A percentile compares a stretch with the other conserved stretches of the same genome.
These are phyloP conservation scores for Boletus eberwhitei DNA, from an alignment of 768 basidiomycete species.

Conservation along the genomic window DNA sequence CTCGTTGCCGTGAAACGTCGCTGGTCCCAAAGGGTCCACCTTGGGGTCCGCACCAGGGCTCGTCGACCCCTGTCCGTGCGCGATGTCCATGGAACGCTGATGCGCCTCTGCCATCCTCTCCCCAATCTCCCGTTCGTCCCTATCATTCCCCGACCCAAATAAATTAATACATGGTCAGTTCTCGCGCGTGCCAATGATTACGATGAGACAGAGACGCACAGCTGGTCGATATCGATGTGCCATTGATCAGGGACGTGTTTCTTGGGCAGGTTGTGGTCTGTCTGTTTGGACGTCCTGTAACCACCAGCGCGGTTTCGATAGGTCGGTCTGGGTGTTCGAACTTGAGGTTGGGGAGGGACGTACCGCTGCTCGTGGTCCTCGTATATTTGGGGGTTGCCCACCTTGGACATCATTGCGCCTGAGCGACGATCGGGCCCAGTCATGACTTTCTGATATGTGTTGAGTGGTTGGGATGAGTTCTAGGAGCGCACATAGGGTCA, in stretches of 20 bases:
- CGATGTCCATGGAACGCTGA: slow-evolving; percentile 26
- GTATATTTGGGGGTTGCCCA: slow-evolving; percentile 48
- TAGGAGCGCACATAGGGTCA: background rate
- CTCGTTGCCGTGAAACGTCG: slow-evolving; percentile 51
- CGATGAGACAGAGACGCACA: slow-evolving; percentile 7
- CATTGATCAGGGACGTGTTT: slow-evolving; percentile 34
- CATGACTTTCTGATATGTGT: slow-evolving; percentile 12
- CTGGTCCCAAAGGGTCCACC: slow-evolving; percentile 47
- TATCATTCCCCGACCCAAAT: slow-evolving; percentile 9
- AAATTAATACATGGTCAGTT: background rate
- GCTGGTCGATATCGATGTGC: slow-evolving; percentile 36
- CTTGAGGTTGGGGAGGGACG: slow-evolving; percentile 5
- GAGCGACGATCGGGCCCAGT: slow-evolving; percentile 16
- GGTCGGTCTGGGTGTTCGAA: background rate
- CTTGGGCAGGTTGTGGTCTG: slow-evolving; percentile 20
- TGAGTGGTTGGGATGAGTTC: background rate
- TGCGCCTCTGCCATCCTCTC: slow-evolving; percentile 36
- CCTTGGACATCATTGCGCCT: slow-evolving; percentile 48
- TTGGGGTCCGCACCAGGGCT: slow-evolving; percentile 31
- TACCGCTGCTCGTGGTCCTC: slow-evolving; percentile 49
- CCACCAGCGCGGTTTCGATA: background rate
- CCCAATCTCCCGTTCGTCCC: slow-evolving; percentile 43
- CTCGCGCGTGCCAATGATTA: background rate
- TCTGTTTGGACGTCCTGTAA: slow-evolving; percentile 23
- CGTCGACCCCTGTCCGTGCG: slow-evolving; percentile 27